Evolutionary conservation across 345 rosid species (phyloP).

Genomic region (Murraya paniculata): DNA sequence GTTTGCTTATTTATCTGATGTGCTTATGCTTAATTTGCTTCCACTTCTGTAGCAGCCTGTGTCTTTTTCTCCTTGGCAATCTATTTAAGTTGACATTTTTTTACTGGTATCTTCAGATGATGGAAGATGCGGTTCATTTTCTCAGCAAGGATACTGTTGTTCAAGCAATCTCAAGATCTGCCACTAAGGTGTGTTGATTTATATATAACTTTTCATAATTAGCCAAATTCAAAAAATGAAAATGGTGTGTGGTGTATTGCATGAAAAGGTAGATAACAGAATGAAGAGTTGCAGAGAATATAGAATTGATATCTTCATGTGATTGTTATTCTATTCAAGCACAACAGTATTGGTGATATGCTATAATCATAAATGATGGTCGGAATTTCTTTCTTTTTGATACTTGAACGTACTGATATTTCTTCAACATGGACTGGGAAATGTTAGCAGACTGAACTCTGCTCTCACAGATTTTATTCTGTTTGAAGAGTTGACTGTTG

Average conservation of each 20-base stretch:
- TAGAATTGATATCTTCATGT: not conserved
- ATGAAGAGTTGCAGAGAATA: not conserved
- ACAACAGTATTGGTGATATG: not conserved
- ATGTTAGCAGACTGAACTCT: not conserved
- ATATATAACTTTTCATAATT: not conserved
- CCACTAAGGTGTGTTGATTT: constrained; percentile 74
- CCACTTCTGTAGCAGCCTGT: not conserved
- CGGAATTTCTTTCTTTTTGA: not conserved
- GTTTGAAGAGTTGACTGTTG: not conserved
- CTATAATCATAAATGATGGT: not conserved
- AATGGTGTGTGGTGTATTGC: not conserved
- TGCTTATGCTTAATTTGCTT: not conserved
- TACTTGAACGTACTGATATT: not conserved
- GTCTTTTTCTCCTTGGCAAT: not conserved
- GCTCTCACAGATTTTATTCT: not conserved
- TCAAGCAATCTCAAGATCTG: constrained; percentile 96
- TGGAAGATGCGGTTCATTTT: constrained; percentile 99
- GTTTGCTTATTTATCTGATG: constrained; percentile 15
- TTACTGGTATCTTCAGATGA: constrained; percentile 60
- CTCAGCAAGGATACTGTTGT: constrained; percentile 93
- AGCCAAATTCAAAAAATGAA: not conserved
- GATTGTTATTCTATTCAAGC: not conserved
- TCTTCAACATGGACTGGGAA: not conserved
- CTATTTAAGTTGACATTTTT: constrained; percentile 18
- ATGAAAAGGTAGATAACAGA: not conserved